These are phyloP conservation scores for Karstenula rhodostoma DNA, from an alignment of 2,329 filamentous ascomycete species.

Conservation along the genomic window DNA sequence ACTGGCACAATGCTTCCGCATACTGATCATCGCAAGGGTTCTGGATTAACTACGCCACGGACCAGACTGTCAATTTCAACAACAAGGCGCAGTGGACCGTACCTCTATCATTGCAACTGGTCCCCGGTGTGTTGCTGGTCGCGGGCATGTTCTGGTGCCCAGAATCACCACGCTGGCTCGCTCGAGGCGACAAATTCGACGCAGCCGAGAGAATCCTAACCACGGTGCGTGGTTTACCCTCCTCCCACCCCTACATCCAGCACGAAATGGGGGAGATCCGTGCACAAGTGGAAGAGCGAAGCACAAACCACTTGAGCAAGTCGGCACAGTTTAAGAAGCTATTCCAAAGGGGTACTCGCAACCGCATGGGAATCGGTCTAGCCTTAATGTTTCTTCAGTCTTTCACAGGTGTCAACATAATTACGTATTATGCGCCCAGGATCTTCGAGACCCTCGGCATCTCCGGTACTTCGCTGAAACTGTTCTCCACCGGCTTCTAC, in stretches of 20 bases:
- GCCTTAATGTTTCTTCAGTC: constrained; percentile 50
- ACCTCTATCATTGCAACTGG: constrained; percentile 61
- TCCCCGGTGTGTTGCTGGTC: constrained; percentile 50
- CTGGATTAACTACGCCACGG: constrained; percentile 54
- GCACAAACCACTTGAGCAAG: constrained; percentile 39
- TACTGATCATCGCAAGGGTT: constrained; percentile 33
- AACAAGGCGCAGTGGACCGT: constrained; percentile 68
- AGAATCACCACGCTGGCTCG: constrained; percentile 46
- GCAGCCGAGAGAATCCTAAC: constrained; percentile 53
- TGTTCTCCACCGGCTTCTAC: constrained; percentile 62
- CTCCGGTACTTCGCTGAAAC: constrained; percentile 49
- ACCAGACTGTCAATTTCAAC: constrained; percentile 52
- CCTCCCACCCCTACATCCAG: constrained; percentile 54
- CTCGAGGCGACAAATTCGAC: constrained; percentile 44
- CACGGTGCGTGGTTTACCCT: constrained; percentile 56
- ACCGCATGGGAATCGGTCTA: constrained; percentile 50
- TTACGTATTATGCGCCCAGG: constrained; percentile 48
- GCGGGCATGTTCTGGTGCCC: constrained; percentile 49
- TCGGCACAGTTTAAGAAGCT: constrained; percentile 45
- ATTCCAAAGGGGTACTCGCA: constrained; percentile 50
- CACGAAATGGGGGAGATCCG: constrained; percentile 60
- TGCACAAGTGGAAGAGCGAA: constrained; percentile 43
- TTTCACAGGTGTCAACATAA: constrained; percentile 48
- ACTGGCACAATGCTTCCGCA: neutral
- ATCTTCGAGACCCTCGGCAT: constrained; percentile 57